Evolutionary conservation across 2,329 filamentous ascomycete species (phyloP), one percentile per base, ranked within the genome.

Genomic region (Neopestalotiopsis sp.): DNA sequence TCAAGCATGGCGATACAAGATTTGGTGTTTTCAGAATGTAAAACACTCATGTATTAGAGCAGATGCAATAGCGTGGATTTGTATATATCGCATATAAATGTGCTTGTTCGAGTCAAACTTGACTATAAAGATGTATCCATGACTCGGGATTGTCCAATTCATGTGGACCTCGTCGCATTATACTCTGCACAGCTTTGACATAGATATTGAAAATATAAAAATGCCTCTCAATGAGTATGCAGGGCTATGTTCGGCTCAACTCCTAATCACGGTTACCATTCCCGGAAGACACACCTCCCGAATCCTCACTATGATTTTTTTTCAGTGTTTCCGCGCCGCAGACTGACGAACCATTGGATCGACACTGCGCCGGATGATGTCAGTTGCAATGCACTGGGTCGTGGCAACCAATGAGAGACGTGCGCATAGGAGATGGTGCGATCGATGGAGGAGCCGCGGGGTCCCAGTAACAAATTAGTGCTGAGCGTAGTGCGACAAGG

Each of bases 21-120:
- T 95, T 94, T 82, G 93, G 93, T 13, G 91, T 95, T 38, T 95
- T 95, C 81, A 88, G 93, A 75, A 95, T 95, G 93, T 95, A 63
- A n/a, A 24, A 2, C n/a, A 20, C 6, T 6, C 14, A 9, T 52
- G n/a, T 52, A 52, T 17, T 52, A 52, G 45, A 52, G 6, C 17
- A n/a, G 45, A n/a, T 52, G 1, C 45, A 52, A 52, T n/a, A 52
- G 45, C 45, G 17, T 17, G 17, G 3, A 52, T n/a, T 14, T 52
- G 20, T 52, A n/a, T 9, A 52, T 52, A 52, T 52, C 20, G 45
- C 17, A 20, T 9, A 52, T n/a, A 14, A n/a, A 24, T 20, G 9
- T 38, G 6, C 34, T 7, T 38, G 34, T 10, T 38, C 34, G 34
- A 38, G 34, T 38, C 34, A 38, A 28, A 38, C 34, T 6, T 38